A percentile compares a stretch with the other conserved stretches of the same genome.
Conservation (phyloP, 176 grass and related monocot genomes). For the Dactylis glomerata region DNA sequence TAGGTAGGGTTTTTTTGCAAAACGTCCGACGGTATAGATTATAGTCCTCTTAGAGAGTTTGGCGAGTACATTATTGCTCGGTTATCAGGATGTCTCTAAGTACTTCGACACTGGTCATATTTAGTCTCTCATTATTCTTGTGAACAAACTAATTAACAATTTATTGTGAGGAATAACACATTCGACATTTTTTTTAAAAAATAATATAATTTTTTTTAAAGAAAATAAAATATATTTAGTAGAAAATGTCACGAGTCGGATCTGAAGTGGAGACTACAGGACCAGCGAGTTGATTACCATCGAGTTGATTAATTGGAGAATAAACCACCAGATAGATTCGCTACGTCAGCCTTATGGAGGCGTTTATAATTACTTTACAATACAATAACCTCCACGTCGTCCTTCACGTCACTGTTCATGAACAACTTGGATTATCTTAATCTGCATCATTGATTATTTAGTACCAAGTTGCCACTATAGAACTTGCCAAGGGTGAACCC, state of each 20-base stretch:
- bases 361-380: not conserved
- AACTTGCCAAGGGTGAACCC: constrained; percentile 28
- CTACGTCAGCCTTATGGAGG: constrained; percentile 10
- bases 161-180: not conserved
- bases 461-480: constrained; percentile 37
- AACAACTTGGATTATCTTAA: constrained; percentile 18
- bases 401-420: constrained; percentile 22
- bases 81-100: not conserved
- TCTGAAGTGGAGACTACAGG: not conserved
- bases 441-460: constrained; percentile 15
- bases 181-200: not conserved
- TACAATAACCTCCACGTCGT: constrained; percentile 32
- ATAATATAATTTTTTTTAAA: not conserved
- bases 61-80: not conserved
- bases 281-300: not conserved
- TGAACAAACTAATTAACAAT: not conserved
- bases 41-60: not conserved
- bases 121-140: not conserved
- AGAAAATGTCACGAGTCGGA: not conserved
- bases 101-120: not conserved
- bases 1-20: too few relatives aligned
- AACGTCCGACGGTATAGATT: too few relatives aligned
- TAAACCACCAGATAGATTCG: constrained; percentile 36
- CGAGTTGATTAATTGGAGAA: constrained; percentile 10
- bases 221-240: not conserved